These are phyloP conservation scores for Phalaenopsis aphrodite DNA, from an alignment of 106 monocot species.

Conservation along the genomic window DNA sequence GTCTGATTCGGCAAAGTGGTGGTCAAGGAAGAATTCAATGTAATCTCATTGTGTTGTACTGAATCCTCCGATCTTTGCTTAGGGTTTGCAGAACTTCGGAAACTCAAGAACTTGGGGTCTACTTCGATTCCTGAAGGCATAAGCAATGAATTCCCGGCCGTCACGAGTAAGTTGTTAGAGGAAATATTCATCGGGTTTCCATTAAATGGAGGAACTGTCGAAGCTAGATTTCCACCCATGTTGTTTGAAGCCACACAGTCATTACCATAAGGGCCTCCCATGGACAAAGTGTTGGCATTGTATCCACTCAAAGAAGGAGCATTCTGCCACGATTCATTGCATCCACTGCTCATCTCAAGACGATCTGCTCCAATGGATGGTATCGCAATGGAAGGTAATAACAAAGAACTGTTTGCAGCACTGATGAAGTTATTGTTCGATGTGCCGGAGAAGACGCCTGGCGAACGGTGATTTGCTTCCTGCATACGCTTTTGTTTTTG, in stretches of 20 bases:
- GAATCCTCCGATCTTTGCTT: slow-evolving; percentile 15
- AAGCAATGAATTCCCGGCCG: slow-evolving; percentile 5
- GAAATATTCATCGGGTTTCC: slow-evolving; percentile 12
- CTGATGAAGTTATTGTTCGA: slow-evolving; percentile 25
- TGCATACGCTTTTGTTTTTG: slow-evolving; percentile 15
- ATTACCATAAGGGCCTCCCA: slow-evolving; percentile 8
- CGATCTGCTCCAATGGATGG: slow-evolving; percentile 23
- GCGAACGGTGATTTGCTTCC: slow-evolving; percentile 27
- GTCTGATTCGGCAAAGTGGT: slow-evolving; percentile 7
- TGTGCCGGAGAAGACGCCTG: slow-evolving; percentile 17
- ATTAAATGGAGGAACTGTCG: slow-evolving; percentile 16
- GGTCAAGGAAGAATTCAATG: slow-evolving; percentile 23
- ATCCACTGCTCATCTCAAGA: slow-evolving; percentile 6
- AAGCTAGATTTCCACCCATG: slow-evolving; percentile 3
- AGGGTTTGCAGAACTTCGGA: slow-evolving; percentile 18
- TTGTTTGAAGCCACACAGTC: slow-evolving; percentile 14
- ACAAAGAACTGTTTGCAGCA: slow-evolving; percentile 15
- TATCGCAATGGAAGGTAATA: slow-evolving; percentile 23
- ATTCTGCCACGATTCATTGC: slow-evolving; percentile 35
- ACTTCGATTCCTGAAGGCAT: slow-evolving; percentile 5
- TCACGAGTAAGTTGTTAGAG: slow-evolving; percentile 6
- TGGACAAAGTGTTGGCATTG: slow-evolving; percentile 14
- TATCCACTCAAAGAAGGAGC: slow-evolving; percentile 26
- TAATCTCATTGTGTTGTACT: slow-evolving; percentile 10
- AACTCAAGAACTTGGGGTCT: slow-evolving; percentile 30